Base-by-base conservation (phyloP, 2,329 filamentous ascomycete species). In the Pseudogymnoascus sp. region DNA sequence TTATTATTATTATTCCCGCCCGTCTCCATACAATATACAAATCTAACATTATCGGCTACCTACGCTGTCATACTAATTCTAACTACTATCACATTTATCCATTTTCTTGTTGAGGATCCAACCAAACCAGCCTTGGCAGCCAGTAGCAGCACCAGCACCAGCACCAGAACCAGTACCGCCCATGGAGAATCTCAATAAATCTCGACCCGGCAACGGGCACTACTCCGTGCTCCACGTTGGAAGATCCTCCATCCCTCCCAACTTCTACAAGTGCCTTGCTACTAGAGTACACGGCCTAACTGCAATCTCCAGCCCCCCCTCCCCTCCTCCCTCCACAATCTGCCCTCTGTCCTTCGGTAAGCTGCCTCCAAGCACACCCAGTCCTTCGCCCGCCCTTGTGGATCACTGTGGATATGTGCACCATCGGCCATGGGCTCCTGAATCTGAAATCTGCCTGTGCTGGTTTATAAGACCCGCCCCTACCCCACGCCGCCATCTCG, bases 101-200 rank as follows among this genome's bases (percentile, higher is more conserved):
- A 54, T 54, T 54, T 43, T 54, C 43, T 54, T 54, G 43, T 54
- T 54, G 43, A 54, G 43, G 43, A 54, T 54, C 43, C 43, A 54
- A 54, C 43, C 43, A 54, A 54, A 54, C 43, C 7, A 32, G 43
- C 25, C 43, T 54, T 54, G 43, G 43, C 43, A 9, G 43, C n/a
- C n/a, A 54, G 6, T 22, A 22, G 20, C 20, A 22, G 20, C 20
- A 22, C n/a, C n/a, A n/a, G n/a, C n/a, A n/a, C n/a, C n/a, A n/a
- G n/a, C n/a, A 39, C 28, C 28, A 30, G 7, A 30, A 30, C 22
- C 16, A 50, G n/a, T 25, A 50, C 25, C 25, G 4, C 43, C 43
- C 43, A 32, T 54, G 43, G 43, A 54, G 43, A 54, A 18, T 54
- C 43, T 54, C 43, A 32, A 54, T 32, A 32, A 32, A 35, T 32